phyloP scores from a whole-genome alignment of 352 stramenopile genomes.

The Phytophthora pisi region DNA sequence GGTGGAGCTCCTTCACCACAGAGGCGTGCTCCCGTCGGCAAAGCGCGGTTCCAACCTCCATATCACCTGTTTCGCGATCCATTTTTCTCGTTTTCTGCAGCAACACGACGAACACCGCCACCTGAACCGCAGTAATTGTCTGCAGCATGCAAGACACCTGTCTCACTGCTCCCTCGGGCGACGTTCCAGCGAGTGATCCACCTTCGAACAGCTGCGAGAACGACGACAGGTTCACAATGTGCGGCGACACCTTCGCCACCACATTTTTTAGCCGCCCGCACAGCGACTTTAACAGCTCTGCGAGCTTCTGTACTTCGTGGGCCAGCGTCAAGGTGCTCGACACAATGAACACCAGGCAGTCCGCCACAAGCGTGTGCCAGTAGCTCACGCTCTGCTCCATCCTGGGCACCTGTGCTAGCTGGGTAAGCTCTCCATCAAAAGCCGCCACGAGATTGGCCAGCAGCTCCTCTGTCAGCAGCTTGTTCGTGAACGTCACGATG shows the following conservation, averaged over 20 bases:
- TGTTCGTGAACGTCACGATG: conserved; percentile 72
- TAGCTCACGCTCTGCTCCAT: conserved; percentile 76
- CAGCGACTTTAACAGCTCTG: conserved; percentile 56
- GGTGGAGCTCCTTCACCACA: conserved; percentile 66
- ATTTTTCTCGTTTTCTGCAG: conserved; percentile 68
- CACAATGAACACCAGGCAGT: conserved; percentile 67
- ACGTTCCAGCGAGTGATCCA: conserved; percentile 62
- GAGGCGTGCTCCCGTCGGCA: conserved; percentile 48
- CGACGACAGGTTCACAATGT: conserved; percentile 84
- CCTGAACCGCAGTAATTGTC: conserved; percentile 73
- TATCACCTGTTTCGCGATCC: conserved; percentile 65
- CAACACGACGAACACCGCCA: conserved; percentile 66
- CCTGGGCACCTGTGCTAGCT: conserved; percentile 58
- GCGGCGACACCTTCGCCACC: conserved; percentile 75
- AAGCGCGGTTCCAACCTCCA: conserved; percentile 49
- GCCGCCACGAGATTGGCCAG: conserved; percentile 55
- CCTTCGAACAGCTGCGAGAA: conserved; percentile 78
- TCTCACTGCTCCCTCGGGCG: conserved; percentile 69
- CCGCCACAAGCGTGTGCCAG: conserved; percentile 77
- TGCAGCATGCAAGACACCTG: conserved; percentile 81
- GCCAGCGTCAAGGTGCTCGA: conserved; percentile 59
- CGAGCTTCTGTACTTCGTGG: conserved; percentile 62
- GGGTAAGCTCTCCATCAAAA: conserved; percentile 56
- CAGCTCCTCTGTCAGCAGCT: conserved; percentile 55
- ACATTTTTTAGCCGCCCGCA: conserved; percentile 61